phyloP scores from a whole-genome alignment of 306 rosid species.

The Glycine soja region DNA sequence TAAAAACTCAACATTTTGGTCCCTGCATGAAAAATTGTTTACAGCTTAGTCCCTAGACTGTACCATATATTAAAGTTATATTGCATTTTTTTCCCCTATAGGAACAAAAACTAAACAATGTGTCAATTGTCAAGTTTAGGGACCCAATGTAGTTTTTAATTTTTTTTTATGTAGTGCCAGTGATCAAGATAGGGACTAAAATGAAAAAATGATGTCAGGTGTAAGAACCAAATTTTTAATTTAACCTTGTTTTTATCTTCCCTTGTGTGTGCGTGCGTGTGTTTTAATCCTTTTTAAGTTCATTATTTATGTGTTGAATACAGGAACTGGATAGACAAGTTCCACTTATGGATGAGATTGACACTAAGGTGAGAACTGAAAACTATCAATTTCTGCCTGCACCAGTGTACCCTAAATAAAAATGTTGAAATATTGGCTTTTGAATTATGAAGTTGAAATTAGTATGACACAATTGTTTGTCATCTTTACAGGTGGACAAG shows the following conservation, averaged over 20 bases:
- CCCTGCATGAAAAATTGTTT: not conserved
- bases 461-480: constrained; percentile 39
- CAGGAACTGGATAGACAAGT: constrained; percentile 98
- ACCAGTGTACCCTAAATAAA: not conserved
- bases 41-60: not conserved
- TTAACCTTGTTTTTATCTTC: constrained; percentile 20
- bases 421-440: not conserved
- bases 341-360: constrained; percentile 99
- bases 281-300: constrained; percentile 21
- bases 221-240: not conserved
- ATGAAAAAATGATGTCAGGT: not conserved
- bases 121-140: not conserved
- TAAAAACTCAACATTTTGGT: not conserved
- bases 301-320: constrained; percentile 40
- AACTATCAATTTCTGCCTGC: constrained; percentile 9
- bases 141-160: not conserved
- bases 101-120: not conserved
- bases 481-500: constrained; percentile 78
- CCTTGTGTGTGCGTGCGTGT: constrained; percentile 16
- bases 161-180: too few relatives aligned
- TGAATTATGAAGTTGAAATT: constrained; percentile 36
- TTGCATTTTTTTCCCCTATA: not conserved
- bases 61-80: not conserved
- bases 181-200: not conserved
- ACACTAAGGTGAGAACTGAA: constrained; percentile 71